Conservation (phyloP, 2,329 filamentous ascomycete species). For the Cercospora brassicicola region DNA sequence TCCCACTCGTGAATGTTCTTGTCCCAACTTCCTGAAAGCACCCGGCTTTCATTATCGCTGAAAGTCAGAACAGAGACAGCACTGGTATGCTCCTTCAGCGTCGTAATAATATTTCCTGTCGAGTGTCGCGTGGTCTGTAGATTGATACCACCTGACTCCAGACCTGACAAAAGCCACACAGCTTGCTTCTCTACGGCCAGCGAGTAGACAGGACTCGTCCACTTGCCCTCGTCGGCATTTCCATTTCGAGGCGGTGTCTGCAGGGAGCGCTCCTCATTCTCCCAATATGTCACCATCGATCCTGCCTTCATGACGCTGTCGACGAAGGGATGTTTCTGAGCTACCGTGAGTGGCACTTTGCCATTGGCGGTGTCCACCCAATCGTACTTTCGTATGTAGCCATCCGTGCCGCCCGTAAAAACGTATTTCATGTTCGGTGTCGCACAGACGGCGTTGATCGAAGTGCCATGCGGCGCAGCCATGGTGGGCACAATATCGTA, state of each 20-base stretch:
- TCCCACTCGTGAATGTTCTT: conserved; percentile 95
- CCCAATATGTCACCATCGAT: conserved; percentile 95
- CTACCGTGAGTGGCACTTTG: conserved; percentile 88
- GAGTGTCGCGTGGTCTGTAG: conserved; percentile 90
- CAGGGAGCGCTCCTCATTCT: conserved; percentile 75
- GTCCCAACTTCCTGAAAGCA: conserved; percentile 95
- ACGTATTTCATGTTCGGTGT: conserved; percentile 95
- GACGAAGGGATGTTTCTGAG: conserved; percentile 93
- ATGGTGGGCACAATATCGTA: conserved; percentile 98
- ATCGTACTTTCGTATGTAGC: conserved; percentile 96
- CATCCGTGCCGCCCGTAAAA: conserved; percentile 89
- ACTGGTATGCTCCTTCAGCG: conserved; percentile 79
- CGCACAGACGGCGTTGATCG: conserved; percentile 86
- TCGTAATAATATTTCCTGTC: conserved; percentile 84
- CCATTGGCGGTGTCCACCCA: conserved; percentile 93
- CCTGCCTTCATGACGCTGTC: conserved; percentile 96
- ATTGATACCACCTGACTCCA: conserved; percentile 90
- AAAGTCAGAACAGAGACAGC: conserved; percentile 86
- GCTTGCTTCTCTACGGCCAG: conserved; percentile 86
- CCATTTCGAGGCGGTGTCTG: conserved; percentile 35
- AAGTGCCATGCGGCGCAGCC: conserved; percentile 91
- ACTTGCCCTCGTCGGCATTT: conserved; percentile 52
- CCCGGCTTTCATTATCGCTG: conserved; percentile 78
- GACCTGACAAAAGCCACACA: conserved; percentile 85
- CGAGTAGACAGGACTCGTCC: conserved; percentile 83